phyloP scores from a whole-genome alignment of 805 yeast genomes.

The Candida hungchunana region DNA sequence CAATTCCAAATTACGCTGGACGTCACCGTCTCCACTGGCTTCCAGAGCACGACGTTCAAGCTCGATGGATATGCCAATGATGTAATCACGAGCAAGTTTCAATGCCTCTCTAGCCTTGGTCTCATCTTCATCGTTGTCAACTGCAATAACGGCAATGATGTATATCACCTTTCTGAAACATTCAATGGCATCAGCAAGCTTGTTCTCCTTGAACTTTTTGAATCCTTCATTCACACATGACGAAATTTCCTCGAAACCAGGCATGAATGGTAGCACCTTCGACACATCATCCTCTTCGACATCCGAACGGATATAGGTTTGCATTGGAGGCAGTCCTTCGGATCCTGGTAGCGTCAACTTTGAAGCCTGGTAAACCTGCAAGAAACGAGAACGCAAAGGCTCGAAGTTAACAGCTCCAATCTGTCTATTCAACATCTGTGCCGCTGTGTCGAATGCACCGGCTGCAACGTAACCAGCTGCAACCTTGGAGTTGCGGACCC shows the following conservation, averaged over 20 bases:
- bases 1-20: conserved; percentile 85
- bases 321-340: conserved; percentile 68
- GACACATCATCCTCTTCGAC: conserved; percentile 49
- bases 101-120: conserved; percentile 68
- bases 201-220: conserved; percentile 77
- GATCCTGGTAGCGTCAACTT: conserved; percentile 69
- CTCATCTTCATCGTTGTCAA: conserved; percentile 70
- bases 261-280: conserved; percentile 60
- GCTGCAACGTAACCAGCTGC: conserved; percentile 94
- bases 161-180: conserved; percentile 78
- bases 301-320: conserved; percentile 60
- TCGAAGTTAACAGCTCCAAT: conserved; percentile 82
- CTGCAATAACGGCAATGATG: conserved; percentile 66
- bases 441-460: conserved; percentile 95
- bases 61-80: conserved; percentile 88
- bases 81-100: conserved; percentile 79
- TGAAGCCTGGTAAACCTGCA: conserved; percentile 78
- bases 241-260: conserved; percentile 68
- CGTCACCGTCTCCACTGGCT: conserved; percentile 53
- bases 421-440: conserved; percentile 86
- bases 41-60: conserved; percentile 80
- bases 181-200: conserved; percentile 74
- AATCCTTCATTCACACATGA: conserved; percentile 65
- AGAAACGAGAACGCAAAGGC: conserved; percentile 78
- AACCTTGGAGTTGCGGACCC: conserved; percentile 86